Evolutionary conservation across 148 eudicot species (phyloP), one percentile per base, ranked within the genome.

Genomic region (Rhododendron griersonianum): DNA sequence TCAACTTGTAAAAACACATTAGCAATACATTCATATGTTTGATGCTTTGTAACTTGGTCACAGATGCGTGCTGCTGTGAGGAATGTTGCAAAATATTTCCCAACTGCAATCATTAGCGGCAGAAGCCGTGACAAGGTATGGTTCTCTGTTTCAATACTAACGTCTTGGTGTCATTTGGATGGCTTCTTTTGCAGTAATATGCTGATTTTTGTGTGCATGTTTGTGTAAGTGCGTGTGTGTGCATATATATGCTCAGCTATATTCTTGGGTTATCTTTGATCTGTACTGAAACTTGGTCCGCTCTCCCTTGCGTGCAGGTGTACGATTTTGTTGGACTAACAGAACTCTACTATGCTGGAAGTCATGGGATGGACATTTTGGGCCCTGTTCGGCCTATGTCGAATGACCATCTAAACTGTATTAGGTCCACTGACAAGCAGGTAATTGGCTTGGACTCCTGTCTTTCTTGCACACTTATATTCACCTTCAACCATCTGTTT

Each of bases 331-430:
- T 97, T 84, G 93, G 94, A 89, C 91, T 97, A 86, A 90, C 89
- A 9, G 98, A 97, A 89, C 98, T 97, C 79, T 94, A 91, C 87
- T 97, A 97, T 87, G 99, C 99, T 18, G 99, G 99, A 35, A 97
- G 99, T 86, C 99, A 97, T 78, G 99, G 99, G 57, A 95, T 97
- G 99, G 99, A 97, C 88, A 95, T 97, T 53, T 90, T 93, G 95
- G 92, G 98, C 84, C 98, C 96, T 75, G 93, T 90, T 87, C 88
- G 90, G 78, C 88, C 95, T n/a, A 80, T 73, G 82, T 87, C 91
- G 65, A 89, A 65, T 86, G 95, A 90, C 45, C 92, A 92, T 87
- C 89, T 90, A 79, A 92, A 93, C 85, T 92, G 94, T 85, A 89
- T 95, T 83, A 89, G 91, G 86, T 87, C 94, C 45, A 92, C 94